Conservation (phyloP, 352 stramenopile species). For the Phytophthora pini region DNA sequence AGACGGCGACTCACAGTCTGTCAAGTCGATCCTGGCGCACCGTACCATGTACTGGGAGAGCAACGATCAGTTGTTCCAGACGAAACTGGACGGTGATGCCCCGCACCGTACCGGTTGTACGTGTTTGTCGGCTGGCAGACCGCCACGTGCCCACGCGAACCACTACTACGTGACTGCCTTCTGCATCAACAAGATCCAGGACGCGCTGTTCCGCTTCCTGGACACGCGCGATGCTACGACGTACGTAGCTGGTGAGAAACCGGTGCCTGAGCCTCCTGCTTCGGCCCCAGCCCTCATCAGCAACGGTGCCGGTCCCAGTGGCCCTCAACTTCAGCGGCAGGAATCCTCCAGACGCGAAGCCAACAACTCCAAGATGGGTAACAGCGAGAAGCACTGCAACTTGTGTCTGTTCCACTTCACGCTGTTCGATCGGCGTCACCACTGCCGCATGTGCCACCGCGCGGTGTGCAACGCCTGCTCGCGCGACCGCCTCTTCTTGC, state of each 20-base stretch:
- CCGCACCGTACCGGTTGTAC: conserved; percentile 86
- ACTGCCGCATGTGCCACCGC: conserved; percentile 90
- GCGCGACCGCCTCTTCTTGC: conserved; percentile 84
- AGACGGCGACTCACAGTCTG: conserved; percentile 85
- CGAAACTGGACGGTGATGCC: conserved; percentile 76
- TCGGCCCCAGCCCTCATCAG: conserved; percentile 49
- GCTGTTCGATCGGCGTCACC: conserved; percentile 89
- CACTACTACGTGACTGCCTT: conserved; percentile 91
- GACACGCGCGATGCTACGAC: conserved; percentile 78
- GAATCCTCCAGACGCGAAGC: conserved; percentile 57
- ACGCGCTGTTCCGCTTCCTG: conserved; percentile 86
- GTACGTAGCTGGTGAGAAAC: conserved; percentile 80
- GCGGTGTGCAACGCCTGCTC: conserved; percentile 90
- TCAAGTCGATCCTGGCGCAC: conserved; percentile 87
- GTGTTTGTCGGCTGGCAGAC: conserved; percentile 77
- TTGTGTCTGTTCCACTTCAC: conserved; percentile 91
- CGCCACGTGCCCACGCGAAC: conserved; percentile 74
- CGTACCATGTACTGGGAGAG: conserved; percentile 92
- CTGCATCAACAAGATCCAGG: conserved; percentile 89
- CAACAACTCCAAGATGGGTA: conserved; percentile 66
- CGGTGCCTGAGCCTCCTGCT: conserved; percentile 64
- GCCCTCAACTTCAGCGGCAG: conserved; percentile 63
- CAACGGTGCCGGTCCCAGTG: conserved; percentile 18
- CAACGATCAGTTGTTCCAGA: conserved; percentile 82
- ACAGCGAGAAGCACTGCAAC: conserved; percentile 91